A percentile compares a stretch with the other conserved stretches of the same genome.
These are phyloP conservation scores for Solidago caesia DNA, from an alignment of 129 eudicot genomes.

Conservation along the genomic window DNA sequence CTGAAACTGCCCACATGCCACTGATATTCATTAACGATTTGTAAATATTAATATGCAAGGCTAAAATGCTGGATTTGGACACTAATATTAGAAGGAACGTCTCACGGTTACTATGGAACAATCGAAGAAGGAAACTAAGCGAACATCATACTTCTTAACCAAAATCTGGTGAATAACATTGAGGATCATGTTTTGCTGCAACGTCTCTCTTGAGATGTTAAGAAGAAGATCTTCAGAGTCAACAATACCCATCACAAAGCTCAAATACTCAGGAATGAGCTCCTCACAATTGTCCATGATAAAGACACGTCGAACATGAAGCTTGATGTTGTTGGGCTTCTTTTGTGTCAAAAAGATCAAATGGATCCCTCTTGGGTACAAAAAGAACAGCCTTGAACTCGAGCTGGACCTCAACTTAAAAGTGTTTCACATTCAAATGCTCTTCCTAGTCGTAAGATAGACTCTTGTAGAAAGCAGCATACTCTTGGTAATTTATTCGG, in stretches of 20 bases:
- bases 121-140: too few species aligned
- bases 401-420: constrained; percentile 80
- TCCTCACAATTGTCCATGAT: constrained; percentile 98
- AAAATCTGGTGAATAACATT: constrained; percentile 89
- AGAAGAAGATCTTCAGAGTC: constrained; percentile 94
- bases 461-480: constrained; percentile 89
- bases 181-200: constrained; percentile 91
- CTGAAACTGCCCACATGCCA: too few species aligned
- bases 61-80: too few species aligned
- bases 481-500: constrained; percentile 78
- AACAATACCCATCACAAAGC: constrained; percentile 92
- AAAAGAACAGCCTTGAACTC: constrained; percentile 80
- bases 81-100: too few species aligned
- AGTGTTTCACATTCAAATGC: constrained; percentile 75
- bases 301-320: constrained; percentile 87
- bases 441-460: constrained; percentile 87
- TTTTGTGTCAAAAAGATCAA: constrained; percentile 82
- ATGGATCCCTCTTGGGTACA: constrained; percentile 81
- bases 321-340: constrained; percentile 94
- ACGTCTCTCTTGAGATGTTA: constrained; percentile 85
- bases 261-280: constrained; percentile 75
- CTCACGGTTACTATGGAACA: too few species aligned
- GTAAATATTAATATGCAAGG: too few species aligned
- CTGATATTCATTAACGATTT: too few species aligned
- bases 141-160: constrained; percentile 92